Evolutionary conservation across 2,329 filamentous ascomycete species (phyloP).

Genomic region (Colletotrichum karsti): DNA sequence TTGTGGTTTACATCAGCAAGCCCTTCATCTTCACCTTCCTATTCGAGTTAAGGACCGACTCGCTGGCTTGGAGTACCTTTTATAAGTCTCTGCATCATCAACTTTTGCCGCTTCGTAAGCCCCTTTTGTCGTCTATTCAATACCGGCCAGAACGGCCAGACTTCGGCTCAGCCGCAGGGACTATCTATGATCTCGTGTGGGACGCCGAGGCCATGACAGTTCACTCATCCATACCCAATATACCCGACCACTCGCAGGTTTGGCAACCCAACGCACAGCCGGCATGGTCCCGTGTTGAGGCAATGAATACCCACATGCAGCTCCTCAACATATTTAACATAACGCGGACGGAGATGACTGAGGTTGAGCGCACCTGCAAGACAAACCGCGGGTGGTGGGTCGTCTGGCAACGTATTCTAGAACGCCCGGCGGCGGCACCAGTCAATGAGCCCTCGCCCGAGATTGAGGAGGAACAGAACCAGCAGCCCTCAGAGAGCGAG

Average conservation of each 20-base stretch:
- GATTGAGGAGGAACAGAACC: not conserved
- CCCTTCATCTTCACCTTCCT: conserved; percentile 84
- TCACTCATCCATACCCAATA: conserved; percentile 73
- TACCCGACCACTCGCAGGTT: conserved; percentile 56
- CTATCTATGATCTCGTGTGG: conserved; percentile 71
- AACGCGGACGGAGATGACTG: conserved; percentile 51
- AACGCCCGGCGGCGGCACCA: conserved; percentile 35
- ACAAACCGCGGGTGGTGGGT: conserved; percentile 76
- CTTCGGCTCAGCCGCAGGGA: conserved; percentile 41
- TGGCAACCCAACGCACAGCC: conserved; percentile 9
- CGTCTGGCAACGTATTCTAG: conserved; percentile 68
- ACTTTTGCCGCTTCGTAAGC: conserved; percentile 65
- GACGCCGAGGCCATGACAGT: conserved; percentile 64
- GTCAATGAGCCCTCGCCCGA: not conserved
- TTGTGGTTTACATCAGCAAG: conserved; percentile 76
- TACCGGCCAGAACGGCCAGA: conserved; percentile 63
- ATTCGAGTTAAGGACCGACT: conserved; percentile 69
- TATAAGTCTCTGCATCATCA: conserved; percentile 70
- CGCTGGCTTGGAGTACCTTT: conserved; percentile 61
- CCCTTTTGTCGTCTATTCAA: conserved; percentile 63
- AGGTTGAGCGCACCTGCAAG: conserved; percentile 70
- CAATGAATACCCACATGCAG: conserved; percentile 71
- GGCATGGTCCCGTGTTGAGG: conserved; percentile 69
- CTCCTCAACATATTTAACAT: conserved; percentile 65
- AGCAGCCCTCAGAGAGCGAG: not conserved